These are phyloP conservation scores for Purpureocillium lavendulum DNA, from an alignment of 2,329 filamentous ascomycete species.

Conservation along the genomic window DNA sequence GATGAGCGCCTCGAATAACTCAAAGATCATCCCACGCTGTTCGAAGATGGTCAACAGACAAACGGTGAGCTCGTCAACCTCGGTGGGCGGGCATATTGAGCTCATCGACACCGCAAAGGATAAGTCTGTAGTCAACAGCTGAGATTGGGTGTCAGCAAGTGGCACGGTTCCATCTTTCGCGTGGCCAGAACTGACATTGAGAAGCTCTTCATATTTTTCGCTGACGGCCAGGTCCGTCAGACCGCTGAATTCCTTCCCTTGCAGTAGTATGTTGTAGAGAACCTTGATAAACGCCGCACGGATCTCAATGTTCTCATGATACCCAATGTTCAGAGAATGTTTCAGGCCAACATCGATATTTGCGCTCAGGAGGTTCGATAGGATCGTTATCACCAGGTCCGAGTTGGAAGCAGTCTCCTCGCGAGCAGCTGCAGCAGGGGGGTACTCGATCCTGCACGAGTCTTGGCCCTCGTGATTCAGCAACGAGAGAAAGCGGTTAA, in stretches of 20 bases:
- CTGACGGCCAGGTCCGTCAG: constrained; percentile 58
- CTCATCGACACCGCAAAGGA: constrained; percentile 56
- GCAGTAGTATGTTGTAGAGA: constrained; percentile 61
- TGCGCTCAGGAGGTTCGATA: constrained; percentile 61
- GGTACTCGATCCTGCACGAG: constrained; percentile 14
- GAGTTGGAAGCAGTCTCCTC: constrained; percentile 49
- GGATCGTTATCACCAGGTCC: constrained; percentile 57
- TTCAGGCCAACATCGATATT: constrained; percentile 66
- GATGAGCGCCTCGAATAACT: constrained; percentile 56
- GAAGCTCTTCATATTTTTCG: constrained; percentile 59
- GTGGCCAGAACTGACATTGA: constrained; percentile 31
- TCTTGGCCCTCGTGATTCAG: constrained; percentile 51
- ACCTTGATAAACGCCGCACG: constrained; percentile 63
- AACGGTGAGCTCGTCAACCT: constrained; percentile 62
- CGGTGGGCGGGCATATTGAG: constrained; percentile 56
- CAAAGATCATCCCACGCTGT: constrained; percentile 53
- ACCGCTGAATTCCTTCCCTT: constrained; percentile 63
- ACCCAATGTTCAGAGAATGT: constrained; percentile 61
- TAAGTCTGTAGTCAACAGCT: constrained; percentile 55
- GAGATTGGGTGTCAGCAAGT: not conserved
- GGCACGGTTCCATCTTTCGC: not conserved
- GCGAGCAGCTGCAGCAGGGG: constrained; percentile 27
- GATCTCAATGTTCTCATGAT: constrained; percentile 62
- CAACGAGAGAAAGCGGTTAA: constrained; percentile 59
- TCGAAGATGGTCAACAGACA: constrained; percentile 64